Percentiles rank a stretch among this genome's conserved stretches.
These are phyloP conservation scores for Xylaria polymorpha DNA, from an alignment of 2,329 filamentous ascomycete species.

Conservation along the genomic window DNA sequence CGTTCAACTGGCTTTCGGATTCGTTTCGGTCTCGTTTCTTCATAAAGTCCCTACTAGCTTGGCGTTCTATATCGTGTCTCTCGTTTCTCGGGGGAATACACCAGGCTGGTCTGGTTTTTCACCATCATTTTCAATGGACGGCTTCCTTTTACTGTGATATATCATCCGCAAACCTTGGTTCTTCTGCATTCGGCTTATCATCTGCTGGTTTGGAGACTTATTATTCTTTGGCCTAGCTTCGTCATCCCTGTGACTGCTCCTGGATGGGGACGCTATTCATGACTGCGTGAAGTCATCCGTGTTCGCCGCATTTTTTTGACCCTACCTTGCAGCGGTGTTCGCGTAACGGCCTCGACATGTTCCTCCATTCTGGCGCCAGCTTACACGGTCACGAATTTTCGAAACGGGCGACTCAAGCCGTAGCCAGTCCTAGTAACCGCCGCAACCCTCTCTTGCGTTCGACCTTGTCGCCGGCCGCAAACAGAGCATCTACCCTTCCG, in stretches of 20 bases:
- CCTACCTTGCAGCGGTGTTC: slow-evolving; percentile 9
- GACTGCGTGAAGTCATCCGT: slow-evolving; percentile 18
- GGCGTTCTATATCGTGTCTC: slow-evolving; percentile 15
- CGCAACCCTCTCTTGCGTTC: slow-evolving; percentile 49
- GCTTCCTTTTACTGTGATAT: slow-evolving; percentile 12
- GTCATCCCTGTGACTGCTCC: slow-evolving; percentile 11
- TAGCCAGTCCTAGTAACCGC: slow-evolving; percentile 46
- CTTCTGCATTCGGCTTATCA: neutral
- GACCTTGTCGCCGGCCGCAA: slow-evolving; percentile 45
- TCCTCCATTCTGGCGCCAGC: slow-evolving; percentile 69
- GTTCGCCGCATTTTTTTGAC: slow-evolving; percentile 14
- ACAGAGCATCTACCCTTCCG: slow-evolving; percentile 42
- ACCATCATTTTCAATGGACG: slow-evolving; percentile 3
- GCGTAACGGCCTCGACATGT: slow-evolving; percentile 57
- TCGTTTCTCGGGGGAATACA: neutral
- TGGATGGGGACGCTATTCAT: slow-evolving; percentile 18
- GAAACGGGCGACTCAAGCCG: slow-evolving; percentile 49
- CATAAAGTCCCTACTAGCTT: slow-evolving; percentile 20
- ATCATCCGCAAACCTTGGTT: neutral
- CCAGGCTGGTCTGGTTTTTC: slow-evolving; percentile 14
- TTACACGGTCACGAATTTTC: slow-evolving; percentile 71
- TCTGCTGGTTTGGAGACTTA: slow-evolving; percentile 18
- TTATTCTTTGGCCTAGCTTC: neutral
- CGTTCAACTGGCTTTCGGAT: slow-evolving; percentile 20
- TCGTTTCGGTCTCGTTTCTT: slow-evolving; percentile 18